A percentile compares a stretch with the other conserved stretches of the same genome.
phyloP scores from a whole-genome alignment of 2,329 filamentous ascomycete genomes.

The Penicillium sp. region DNA sequence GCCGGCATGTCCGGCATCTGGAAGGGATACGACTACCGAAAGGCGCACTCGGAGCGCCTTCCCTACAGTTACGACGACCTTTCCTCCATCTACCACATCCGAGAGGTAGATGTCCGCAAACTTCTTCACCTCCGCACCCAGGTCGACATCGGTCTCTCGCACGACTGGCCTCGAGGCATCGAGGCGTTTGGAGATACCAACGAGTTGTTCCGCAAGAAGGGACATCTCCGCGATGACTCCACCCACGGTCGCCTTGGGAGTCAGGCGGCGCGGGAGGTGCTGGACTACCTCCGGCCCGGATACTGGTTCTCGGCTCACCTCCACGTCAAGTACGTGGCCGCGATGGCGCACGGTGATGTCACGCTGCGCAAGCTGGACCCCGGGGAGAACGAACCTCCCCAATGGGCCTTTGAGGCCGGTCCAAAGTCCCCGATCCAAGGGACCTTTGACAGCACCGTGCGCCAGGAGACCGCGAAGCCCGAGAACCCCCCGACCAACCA shows the following conservation, averaged over 20 bases:
- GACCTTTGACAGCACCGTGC: neutral
- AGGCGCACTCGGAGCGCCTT: constrained; percentile 74
- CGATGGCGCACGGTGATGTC: constrained; percentile 43
- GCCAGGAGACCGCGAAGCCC: constrained; percentile 11
- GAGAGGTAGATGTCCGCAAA: constrained; percentile 87
- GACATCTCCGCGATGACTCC: constrained; percentile 69
- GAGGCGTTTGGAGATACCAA: constrained; percentile 69
- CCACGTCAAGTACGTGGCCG: constrained; percentile 77
- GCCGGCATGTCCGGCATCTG: constrained; percentile 90
- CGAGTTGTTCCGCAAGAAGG: constrained; percentile 66
- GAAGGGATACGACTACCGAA: constrained; percentile 84
- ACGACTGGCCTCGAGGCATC: constrained; percentile 87
- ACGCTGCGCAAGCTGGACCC: neutral
- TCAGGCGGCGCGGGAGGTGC: constrained; percentile 68
- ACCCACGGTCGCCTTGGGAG: constrained; percentile 70
- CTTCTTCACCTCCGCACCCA: constrained; percentile 77
- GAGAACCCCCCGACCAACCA: no score
- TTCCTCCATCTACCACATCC: constrained; percentile 78
- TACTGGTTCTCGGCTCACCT: constrained; percentile 94
- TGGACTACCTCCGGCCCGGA: constrained; percentile 72
- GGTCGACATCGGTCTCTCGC: constrained; percentile 84
- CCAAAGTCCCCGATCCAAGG: neutral
- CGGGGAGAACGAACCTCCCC: constrained; percentile 2
- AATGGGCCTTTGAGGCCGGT: constrained; percentile 6
- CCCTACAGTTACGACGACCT: constrained; percentile 75